phyloP scores from a whole-genome alignment of 805 yeast genomes.

The Grigorovia yakushimaensis region DNA sequence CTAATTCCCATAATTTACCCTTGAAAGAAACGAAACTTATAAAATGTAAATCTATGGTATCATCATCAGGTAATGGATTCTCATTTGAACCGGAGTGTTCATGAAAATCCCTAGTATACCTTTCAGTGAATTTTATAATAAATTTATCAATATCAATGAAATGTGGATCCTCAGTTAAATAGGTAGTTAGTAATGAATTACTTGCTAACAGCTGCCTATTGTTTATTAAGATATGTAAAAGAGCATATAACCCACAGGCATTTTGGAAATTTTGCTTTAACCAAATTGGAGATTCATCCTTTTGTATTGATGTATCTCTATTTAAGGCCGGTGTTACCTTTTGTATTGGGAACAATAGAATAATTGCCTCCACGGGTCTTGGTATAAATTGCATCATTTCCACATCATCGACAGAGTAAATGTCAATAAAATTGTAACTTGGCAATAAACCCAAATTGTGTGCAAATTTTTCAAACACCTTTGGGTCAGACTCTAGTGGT shows the following conservation, averaged over 20 bases:
- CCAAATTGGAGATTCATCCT: slow-evolving; percentile 42
- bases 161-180: slow-evolving; percentile 11
- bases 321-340: slow-evolving; percentile 28
- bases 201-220: slow-evolving; percentile 19
- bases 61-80: slow-evolving; percentile 48
- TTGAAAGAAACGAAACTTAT: slow-evolving; percentile 56
- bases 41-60: slow-evolving; percentile 57
- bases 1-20: slow-evolving; percentile 68
- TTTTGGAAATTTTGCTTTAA: slow-evolving; percentile 74
- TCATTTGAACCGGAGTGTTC: slow-evolving; percentile 49
- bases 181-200: slow-evolving; percentile 16
- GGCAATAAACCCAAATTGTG: slow-evolving; percentile 56
- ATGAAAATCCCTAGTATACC: slow-evolving; percentile 14
- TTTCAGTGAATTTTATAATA: slow-evolving; percentile 19
- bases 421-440: slow-evolving; percentile 59
- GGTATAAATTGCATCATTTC: slow-evolving; percentile 76
- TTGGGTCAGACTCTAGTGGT: slow-evolving; percentile 89
- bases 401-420: slow-evolving; percentile 75
- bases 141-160: slow-evolving; percentile 4
- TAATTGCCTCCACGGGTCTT: slow-evolving; percentile 63
- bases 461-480: slow-evolving; percentile 63
- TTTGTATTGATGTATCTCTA: slow-evolving; percentile 1
- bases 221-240: slow-evolving; percentile 53
- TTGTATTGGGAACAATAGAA: slow-evolving; percentile 70
- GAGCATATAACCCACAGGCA: slow-evolving; percentile 88